Evolutionary conservation across 1,284 basidiomycete genomes (phyloP), one percentile per base, ranked within the genome.

Genomic region (Pseudomicrostroma phylloplanum): DNA sequence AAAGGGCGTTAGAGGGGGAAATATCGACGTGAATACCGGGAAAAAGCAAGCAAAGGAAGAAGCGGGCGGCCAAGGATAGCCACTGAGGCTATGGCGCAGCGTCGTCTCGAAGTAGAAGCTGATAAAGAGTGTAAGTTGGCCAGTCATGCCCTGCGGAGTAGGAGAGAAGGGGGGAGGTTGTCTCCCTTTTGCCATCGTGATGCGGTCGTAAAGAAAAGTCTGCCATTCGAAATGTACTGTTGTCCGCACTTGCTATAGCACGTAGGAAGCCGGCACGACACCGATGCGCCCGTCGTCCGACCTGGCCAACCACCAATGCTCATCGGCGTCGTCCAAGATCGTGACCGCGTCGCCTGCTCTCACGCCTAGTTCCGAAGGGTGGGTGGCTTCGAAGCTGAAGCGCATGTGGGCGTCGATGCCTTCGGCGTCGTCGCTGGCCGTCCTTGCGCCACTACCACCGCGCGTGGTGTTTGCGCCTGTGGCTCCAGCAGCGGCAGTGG

Each of bases 381-480:
- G 72, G 19, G 72, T 72, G 4, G 74, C 71, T 26, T 66, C 74
- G 61, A 74, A 76, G 58, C 66, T 65, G 56, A 74, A 76, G n/a
- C 74, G 49, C 8, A 71, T 73, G 55, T 74, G 71, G 1, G 74
- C 74, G 25, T 71, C 67, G 43, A 76, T 68, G 51, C 72, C 74
- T 6, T 64, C 62, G 15, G 65, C 56, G 43, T 65, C 21, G 46
- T 48, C 58, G 9, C 30, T 36, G 30, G 30, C 9, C 30, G 30
- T 36, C 30, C 3, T 36, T 36, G 30, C 30, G n/a, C 26, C 58
- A 41, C 40, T 11, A 8, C 42, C 56, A 1, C 36, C 41, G 17
- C 56, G 56, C 21, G 41, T 21, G 12, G 48, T 64, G 6, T 56
- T 57, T 36, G 57, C 61, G 26, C 53, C 64, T 23, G 56, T 55